These are phyloP conservation scores for Globisporangium paroecandrum DNA, from an alignment of 352 stramenopile species.

Conservation along the genomic window DNA sequence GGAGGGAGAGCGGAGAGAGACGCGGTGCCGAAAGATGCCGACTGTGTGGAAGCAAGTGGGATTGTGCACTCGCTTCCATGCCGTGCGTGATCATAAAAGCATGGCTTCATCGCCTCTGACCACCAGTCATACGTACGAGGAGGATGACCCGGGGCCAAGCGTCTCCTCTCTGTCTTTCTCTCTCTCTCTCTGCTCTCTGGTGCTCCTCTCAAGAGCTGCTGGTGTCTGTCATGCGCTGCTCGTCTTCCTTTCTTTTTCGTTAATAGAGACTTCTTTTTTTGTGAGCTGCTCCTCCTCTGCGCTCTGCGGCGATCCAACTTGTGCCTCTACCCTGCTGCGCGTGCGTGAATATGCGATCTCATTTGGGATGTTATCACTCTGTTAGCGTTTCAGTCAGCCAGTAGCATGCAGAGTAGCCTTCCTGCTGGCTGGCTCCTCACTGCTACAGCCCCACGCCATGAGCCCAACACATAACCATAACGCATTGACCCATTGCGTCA, in stretches of 20 bases:
- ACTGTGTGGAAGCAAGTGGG: background rate
- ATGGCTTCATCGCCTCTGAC: background rate
- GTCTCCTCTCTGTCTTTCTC: background rate
- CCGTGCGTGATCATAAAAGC: background rate
- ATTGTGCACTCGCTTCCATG: background rate
- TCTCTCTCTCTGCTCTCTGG: background rate
- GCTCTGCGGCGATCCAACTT: background rate
- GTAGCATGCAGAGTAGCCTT: background rate
- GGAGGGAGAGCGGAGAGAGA: background rate
- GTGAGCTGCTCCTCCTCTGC: background rate
- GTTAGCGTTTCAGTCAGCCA: background rate
- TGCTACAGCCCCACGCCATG: background rate
- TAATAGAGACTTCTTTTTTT: constrained; percentile 1
- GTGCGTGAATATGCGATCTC: background rate
- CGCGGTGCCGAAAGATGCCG: background rate
- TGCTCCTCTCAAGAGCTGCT: background rate
- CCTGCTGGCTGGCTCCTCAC: background rate
- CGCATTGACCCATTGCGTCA: background rate
- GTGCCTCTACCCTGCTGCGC: background rate
- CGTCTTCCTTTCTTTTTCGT: background rate
- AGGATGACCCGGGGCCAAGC: background rate
- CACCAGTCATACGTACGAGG: background rate
- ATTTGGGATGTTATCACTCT: background rate
- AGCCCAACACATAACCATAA: background rate
- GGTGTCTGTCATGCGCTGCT: background rate